Evolutionary conservation across 768 basidiomycete species (phyloP).

Genomic region (Auricularia heimuer): DNA sequence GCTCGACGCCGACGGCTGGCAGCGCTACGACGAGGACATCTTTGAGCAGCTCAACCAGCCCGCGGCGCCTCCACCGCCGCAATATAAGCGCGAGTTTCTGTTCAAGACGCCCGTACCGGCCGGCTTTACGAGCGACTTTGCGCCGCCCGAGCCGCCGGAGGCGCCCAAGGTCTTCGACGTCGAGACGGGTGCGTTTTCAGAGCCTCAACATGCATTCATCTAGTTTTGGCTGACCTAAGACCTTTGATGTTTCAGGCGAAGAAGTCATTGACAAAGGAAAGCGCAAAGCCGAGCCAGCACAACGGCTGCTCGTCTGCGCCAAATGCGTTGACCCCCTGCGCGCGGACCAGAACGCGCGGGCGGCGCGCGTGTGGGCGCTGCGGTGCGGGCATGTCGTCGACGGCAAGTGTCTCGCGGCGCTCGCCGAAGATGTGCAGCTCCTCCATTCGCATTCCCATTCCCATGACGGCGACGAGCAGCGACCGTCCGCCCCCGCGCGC

Average conservation of each 20-base stretch:
- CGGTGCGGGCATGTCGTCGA: background rate
- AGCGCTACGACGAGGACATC: background rate
- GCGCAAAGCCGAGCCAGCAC: background rate
- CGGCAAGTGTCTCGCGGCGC: background rate
- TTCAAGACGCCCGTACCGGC: background rate
- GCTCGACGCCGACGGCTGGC: background rate
- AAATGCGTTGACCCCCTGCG: background rate
- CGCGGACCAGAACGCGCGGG: background rate
- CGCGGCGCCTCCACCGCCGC: background rate
- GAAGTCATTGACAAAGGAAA: background rate
- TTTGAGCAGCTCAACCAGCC: background rate
- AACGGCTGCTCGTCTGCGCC: background rate
- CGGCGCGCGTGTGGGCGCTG: background rate
- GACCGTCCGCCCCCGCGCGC: too few species aligned
- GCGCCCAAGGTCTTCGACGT: background rate
- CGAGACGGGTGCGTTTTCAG: background rate
- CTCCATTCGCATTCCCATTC: too few species aligned
- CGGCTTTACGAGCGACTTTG: background rate
- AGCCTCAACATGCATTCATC: too few species aligned
- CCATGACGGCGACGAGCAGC: too few species aligned
- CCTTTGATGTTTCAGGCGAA: too few species aligned
- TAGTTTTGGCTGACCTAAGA: too few species aligned
- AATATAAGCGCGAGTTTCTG: background rate
- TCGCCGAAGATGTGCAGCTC: background rate
- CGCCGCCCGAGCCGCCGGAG: background rate